Conservation (phyloP, 2,329 filamentous ascomycete species). For the Phoma sp. region DNA sequence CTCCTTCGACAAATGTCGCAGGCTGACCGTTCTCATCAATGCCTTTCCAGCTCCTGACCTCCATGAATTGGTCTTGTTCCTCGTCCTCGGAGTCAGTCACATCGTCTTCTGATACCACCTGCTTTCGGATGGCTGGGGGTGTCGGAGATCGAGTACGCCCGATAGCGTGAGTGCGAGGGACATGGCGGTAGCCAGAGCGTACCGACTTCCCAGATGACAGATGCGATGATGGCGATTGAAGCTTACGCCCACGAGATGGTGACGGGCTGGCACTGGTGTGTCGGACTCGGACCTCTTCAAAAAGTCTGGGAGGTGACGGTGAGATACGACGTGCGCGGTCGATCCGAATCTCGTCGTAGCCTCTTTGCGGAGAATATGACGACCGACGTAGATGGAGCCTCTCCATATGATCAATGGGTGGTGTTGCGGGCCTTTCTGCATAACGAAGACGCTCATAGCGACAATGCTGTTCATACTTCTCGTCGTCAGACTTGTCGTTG, state of each 20-base stretch:
- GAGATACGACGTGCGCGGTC: constrained; percentile 26
- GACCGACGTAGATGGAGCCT: constrained; percentile 24
- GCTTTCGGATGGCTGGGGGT: constrained; percentile 15
- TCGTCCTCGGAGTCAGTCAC: constrained; percentile 37
- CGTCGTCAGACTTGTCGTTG: constrained; percentile 11
- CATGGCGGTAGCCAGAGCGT: constrained; percentile 22
- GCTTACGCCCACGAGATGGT: constrained; percentile 7
- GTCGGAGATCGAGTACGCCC: constrained; percentile 16
- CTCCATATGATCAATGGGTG: constrained; percentile 26
- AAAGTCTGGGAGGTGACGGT: constrained; percentile 17
- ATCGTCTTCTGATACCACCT: constrained; percentile 27
- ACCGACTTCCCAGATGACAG: constrained; percentile 8
- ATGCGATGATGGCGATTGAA: constrained; percentile 9
- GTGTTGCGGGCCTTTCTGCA: constrained; percentile 18
- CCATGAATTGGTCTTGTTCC: constrained; percentile 20
- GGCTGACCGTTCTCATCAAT: constrained; percentile 39
- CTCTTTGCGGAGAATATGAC: constrained; percentile 16
- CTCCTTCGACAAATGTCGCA: constrained; percentile 37
- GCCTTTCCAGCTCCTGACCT: constrained; percentile 34
- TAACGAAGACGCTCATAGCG: constrained; percentile 22
- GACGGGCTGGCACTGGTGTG: constrained; percentile 20
- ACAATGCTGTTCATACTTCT: constrained; percentile 20
- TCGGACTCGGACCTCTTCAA: constrained; percentile 22
- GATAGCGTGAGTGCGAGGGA: constrained; percentile 14
- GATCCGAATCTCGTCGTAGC: constrained; percentile 26